phyloP scores from a whole-genome alignment of 768 basidiomycete genomes.

The Sporobolomyces phaffii region DNA sequence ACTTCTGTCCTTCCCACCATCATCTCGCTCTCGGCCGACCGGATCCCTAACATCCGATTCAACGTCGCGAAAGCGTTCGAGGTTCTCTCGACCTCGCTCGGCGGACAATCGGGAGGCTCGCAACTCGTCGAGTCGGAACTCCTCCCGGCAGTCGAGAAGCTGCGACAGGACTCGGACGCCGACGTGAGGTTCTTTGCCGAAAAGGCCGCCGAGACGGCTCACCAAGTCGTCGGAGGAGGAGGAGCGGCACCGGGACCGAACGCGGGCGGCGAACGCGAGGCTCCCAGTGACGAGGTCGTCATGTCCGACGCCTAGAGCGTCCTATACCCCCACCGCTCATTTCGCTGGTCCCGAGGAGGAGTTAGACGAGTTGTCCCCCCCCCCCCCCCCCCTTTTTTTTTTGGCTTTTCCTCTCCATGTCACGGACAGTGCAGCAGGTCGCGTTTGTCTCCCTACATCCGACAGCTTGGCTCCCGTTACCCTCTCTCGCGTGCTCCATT shows the following conservation, averaged over 20 bases:
- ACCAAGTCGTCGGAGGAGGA: conserved; percentile 24
- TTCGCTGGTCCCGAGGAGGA: too few species aligned
- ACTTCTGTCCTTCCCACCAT: conserved; percentile 78
- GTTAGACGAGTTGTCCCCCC: background rate
- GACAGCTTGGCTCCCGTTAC: too few species aligned
- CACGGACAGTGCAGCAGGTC: too few species aligned
- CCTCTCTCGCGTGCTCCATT: too few species aligned
- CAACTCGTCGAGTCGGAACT: conserved; percentile 68
- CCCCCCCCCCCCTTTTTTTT: background rate
- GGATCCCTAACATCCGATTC: conserved; percentile 98
- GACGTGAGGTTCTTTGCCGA: conserved; percentile 93
- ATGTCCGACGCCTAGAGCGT: conserved; percentile 33
- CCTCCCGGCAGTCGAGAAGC: conserved; percentile 73
- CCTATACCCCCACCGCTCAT: too few species aligned
- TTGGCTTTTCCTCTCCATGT: background rate
- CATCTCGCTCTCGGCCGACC: conserved; percentile 72
- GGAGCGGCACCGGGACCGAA: background rate
- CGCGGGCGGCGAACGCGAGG: background rate
- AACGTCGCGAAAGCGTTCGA: conserved; percentile 95
- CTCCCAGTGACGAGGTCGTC: conserved; percentile 32
- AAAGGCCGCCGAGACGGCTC: conserved; percentile 52
- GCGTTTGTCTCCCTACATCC: too few species aligned
- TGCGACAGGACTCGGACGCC: conserved; percentile 82
- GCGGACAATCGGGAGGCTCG: conserved; percentile 55
- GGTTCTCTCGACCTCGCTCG: conserved; percentile 69